A percentile compares a stretch with the other conserved stretches of the same genome.
These are phyloP conservation scores for Skeletonema costatum DNA, from an alignment of 108 stramenopile genomes.

Conservation along the genomic window DNA sequence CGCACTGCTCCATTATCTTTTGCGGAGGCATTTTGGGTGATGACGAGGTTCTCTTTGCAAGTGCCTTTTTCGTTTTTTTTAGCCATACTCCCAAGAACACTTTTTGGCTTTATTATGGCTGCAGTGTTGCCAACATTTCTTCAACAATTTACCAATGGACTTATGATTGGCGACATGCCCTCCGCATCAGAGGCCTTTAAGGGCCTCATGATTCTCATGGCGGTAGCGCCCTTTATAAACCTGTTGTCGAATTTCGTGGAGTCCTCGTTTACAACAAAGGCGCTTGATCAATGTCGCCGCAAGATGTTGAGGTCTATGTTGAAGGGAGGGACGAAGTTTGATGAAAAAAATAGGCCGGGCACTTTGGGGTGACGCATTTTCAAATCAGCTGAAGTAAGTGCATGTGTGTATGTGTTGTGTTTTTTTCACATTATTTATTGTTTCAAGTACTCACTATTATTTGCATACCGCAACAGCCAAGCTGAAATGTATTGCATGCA, in stretches of 20 bases:
- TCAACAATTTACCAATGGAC: too few relatives aligned
- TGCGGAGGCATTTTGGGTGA: not conserved
- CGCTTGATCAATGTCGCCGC: not conserved
- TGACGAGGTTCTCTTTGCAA: not conserved
- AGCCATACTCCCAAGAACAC: too few relatives aligned
- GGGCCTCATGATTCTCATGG: not conserved
- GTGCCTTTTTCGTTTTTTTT: not conserved
- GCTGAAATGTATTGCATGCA: too few relatives aligned
- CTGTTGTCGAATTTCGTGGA: not conserved
- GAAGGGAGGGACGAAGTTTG: not conserved
- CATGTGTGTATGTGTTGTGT: not conserved
- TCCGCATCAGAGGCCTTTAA: too few relatives aligned
- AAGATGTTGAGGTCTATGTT: not conserved
- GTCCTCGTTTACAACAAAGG: not conserved
- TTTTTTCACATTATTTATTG: not conserved
- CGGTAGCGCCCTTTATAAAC: not conserved
- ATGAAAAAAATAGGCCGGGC: not conserved
- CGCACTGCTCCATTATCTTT: not conserved
- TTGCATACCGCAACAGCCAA: too few relatives aligned
- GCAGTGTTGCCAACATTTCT: too few relatives aligned
- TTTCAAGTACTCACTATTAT: too few relatives aligned
- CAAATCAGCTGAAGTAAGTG: not conserved
- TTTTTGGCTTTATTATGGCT: too few relatives aligned
- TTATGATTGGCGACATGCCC: too few relatives aligned
- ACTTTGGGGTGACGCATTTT: not conserved